A percentile compares a stretch with the other conserved stretches of the same genome.
Evolutionary conservation across 2,329 filamentous ascomycete genomes (phyloP).

Genomic region (Epichloe sibirici): DNA sequence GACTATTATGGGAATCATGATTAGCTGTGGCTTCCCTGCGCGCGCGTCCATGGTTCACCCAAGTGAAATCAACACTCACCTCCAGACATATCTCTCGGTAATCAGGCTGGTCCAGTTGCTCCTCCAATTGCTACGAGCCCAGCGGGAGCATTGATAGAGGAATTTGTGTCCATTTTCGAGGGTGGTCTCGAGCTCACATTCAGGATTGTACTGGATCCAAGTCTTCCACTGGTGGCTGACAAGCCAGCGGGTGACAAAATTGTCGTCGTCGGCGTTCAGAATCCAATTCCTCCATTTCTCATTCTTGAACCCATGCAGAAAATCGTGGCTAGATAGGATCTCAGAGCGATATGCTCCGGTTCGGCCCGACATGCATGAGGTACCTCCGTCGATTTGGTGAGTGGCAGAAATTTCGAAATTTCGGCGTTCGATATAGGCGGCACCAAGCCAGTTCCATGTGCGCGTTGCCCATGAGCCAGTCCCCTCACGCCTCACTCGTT

Average conservation of each 20-base stretch:
- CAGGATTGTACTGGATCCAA: conserved; percentile 84
- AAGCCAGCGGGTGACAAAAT: conserved; percentile 94
- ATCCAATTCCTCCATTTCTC: conserved; percentile 84
- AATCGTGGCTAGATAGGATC: conserved; percentile 75
- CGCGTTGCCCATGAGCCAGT: conserved; percentile 45
- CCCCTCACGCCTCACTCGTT: conserved; percentile 64
- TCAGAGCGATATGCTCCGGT: conserved; percentile 85
- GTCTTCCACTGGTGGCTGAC: conserved; percentile 89
- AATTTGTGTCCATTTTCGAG: conserved; percentile 83
- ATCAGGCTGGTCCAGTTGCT: conserved; percentile 90
- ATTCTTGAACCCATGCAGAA: conserved; percentile 79
- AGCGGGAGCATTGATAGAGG: conserved; percentile 83
- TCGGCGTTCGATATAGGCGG: conserved; percentile 81
- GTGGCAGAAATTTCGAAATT: conserved; percentile 97
- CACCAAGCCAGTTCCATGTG: conserved; percentile 80
- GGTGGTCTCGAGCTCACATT: conserved; percentile 87
- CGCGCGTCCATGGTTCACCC: too few relatives aligned
- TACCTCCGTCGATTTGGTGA: conserved; percentile 85
- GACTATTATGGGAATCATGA: conserved; percentile 36
- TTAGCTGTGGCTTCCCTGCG: background rate
- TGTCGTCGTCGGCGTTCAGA: conserved; percentile 93
- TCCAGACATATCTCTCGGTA: conserved; percentile 72
- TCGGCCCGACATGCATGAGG: conserved; percentile 92
- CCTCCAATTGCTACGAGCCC: conserved; percentile 96
- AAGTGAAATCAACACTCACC: conserved; percentile 46